Evolutionary conservation across 2,329 filamentous ascomycete species (phyloP), one percentile per base, ranked within the genome.

Genomic region (Beauveria brongniartii): DNA sequence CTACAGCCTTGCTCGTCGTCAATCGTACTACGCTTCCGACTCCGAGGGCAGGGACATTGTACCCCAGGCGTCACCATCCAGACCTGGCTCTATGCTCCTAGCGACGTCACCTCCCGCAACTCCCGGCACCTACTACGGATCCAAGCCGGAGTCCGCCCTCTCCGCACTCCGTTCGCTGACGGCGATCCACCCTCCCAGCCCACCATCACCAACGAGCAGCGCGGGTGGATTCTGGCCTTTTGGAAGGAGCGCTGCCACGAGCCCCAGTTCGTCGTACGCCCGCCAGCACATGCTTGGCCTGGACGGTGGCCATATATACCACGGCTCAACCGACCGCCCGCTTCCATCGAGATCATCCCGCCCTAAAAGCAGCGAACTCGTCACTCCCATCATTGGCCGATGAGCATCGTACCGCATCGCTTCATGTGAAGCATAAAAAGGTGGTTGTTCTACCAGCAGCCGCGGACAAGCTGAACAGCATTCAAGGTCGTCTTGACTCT

Each of bases 281-380:
- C 77, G 61, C 59, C 74, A 69, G 57, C 76, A 76, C 61, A 58
- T 59, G 63, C 82, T 80, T 63, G 77, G 82, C 2, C 80, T 81
- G 1, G 84, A 82, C 3, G 83, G 82, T 65, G 74, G 73, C 43
- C 74, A 73, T 58, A 74, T 75, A 65, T 66, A 65, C 37, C 65
- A 67, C 62, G 71, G 69, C 28, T 70, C 71, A 60, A 74, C 77
- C 66, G 82, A 85, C 64, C 76, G 83, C 9, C 84, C 84, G 7
- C 72, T 86, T 26, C 84, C 84, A 16, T 77, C 78, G 10, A 78
- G 84, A 44, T 83, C 83, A 71, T 77, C 81, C 65, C 77, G 84
- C 52, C 82, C 83, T 40, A 84, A 81, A 72, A 86, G 83, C 73
- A 84, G 86, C 66, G 83, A 87, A 72, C 76, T 87, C 24, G 82